Conservation (phyloP, 495 filamentous ascomycete species). For the Rhizodiscina lignyota region DNA sequence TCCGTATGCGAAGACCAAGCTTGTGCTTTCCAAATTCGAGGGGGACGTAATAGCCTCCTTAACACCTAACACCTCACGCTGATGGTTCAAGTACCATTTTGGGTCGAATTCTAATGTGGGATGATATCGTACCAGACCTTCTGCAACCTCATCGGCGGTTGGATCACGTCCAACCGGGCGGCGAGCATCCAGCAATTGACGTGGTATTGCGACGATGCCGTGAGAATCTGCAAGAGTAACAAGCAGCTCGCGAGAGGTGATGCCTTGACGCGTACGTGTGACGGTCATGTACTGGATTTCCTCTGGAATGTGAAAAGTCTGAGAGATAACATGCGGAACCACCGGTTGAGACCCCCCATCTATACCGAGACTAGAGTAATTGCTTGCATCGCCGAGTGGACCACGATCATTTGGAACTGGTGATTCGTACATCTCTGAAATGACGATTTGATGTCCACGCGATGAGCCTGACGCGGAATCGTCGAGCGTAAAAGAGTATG, state of each 20-base stretch:
- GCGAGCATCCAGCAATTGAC: conserved; percentile 65
- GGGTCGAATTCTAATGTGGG: conserved; percentile 75
- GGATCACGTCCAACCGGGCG: conserved; percentile 76
- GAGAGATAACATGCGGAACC: conserved; percentile 55
- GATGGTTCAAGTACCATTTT: conserved; percentile 64
- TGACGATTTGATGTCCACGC: conserved; percentile 73
- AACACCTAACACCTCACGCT: conserved; percentile 64
- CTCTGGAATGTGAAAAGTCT: conserved; percentile 62
- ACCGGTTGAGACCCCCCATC: conserved; percentile 26
- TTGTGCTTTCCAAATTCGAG: conserved; percentile 80
- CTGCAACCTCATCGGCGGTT: conserved; percentile 58
- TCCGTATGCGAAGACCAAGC: conserved; percentile 78
- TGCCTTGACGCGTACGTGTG: conserved; percentile 83
- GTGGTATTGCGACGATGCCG: conserved; percentile 64
- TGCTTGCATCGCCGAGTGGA: conserved; percentile 43
- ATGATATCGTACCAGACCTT: conserved; percentile 62
- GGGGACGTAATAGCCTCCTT: conserved; percentile 54
- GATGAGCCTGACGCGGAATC: conserved; percentile 30
- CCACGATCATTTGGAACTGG: conserved; percentile 71
- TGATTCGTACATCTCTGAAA: conserved; percentile 85
- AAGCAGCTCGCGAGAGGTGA: conserved; percentile 69
- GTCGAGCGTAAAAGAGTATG: conserved; percentile 57
- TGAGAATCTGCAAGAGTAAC: conserved; percentile 54
- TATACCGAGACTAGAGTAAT: conserved; percentile 57
- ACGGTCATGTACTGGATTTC: conserved; percentile 64